These are phyloP conservation scores for Epichloe gansuensis DNA, from an alignment of 2,329 filamentous ascomycete species.

Conservation along the genomic window DNA sequence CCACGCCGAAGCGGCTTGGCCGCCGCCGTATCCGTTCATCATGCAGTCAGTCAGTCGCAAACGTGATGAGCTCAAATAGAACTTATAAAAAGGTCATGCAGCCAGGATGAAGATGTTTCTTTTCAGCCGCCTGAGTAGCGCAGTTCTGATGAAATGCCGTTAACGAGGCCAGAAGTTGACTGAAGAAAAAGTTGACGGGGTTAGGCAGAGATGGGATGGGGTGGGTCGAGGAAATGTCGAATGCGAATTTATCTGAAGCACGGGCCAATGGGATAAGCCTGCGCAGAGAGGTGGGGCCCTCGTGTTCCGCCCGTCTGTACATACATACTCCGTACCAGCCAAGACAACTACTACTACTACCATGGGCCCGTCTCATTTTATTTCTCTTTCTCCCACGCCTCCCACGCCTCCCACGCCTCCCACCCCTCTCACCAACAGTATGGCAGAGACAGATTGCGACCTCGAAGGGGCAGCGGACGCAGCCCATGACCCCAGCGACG, in stretches of 20 bases:
- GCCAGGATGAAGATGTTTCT: not conserved
- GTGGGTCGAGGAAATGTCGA: not conserved
- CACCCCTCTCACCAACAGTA: conserved; percentile 4
- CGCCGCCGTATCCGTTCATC: conserved; percentile 49
- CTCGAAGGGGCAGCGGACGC: conserved; percentile 12
- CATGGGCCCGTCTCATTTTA: not conserved
- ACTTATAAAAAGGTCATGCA: not conserved
- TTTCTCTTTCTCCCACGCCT: too few relatives aligned
- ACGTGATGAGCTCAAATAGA: not conserved
- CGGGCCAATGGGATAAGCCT: not conserved
- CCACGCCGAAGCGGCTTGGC: conserved; percentile 49
- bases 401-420: not conserved
- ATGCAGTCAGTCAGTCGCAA: conserved; percentile 3
- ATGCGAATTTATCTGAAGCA: not conserved
- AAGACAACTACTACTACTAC: not conserved
- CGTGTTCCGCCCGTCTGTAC: not conserved
- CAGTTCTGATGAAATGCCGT: not conserved
- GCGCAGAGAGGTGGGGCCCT: not conserved
- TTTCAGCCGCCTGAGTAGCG: not conserved
- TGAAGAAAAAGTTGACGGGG: not conserved
- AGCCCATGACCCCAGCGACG: conserved; percentile 12
- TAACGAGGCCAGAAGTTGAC: not conserved
- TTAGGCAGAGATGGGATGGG: not conserved
- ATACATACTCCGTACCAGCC: too few relatives aligned
- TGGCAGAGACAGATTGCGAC: conserved; percentile 14